phyloP scores from a whole-genome alignment of 331 rosid genomes.

The Spiraea crenata region DNA sequence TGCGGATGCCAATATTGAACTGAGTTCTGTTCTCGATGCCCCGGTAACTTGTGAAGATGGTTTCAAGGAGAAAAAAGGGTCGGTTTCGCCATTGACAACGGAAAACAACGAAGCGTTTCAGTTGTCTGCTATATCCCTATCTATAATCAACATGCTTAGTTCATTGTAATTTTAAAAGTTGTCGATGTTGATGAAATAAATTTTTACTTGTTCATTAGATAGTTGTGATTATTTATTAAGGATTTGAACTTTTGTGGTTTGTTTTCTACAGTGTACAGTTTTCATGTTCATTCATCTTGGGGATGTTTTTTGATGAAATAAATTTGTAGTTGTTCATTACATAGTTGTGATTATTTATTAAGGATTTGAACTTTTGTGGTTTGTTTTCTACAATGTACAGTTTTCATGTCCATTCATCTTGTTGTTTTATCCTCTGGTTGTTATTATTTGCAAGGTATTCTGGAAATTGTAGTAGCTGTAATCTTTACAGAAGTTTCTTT shows the following conservation, averaged over 20 bases:
- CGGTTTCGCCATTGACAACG: slow-evolving; percentile 52
- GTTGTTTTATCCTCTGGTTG: neutral
- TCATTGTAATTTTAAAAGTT: neutral
- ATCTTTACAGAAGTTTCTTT: neutral
- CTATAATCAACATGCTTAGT: slow-evolving; percentile 49
- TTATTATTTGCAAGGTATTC: slow-evolving; percentile 6
- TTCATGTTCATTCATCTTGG: neutral
- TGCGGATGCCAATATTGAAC: slow-evolving; percentile 37
- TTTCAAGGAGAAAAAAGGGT: slow-evolving; percentile 37
- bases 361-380: no score
- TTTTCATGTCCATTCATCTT: neutral
- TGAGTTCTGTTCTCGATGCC: slow-evolving; percentile 60
- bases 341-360: no score
- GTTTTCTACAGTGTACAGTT: neutral
- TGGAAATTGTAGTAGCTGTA: neutral
- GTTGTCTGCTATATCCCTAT: slow-evolving; percentile 67
- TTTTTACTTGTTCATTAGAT: neutral
- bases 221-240: neutral
- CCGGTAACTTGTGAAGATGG: slow-evolving; percentile 82
- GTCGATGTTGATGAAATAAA: neutral
- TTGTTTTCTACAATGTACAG: neutral
- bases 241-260: neutral
- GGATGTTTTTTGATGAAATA: no score
- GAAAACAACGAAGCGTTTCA: slow-evolving; percentile 51
- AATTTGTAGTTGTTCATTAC: no score